These are phyloP conservation scores for Rhodomyrtus psidioides DNA, from an alignment of 441 rosid species.

Conservation along the genomic window DNA sequence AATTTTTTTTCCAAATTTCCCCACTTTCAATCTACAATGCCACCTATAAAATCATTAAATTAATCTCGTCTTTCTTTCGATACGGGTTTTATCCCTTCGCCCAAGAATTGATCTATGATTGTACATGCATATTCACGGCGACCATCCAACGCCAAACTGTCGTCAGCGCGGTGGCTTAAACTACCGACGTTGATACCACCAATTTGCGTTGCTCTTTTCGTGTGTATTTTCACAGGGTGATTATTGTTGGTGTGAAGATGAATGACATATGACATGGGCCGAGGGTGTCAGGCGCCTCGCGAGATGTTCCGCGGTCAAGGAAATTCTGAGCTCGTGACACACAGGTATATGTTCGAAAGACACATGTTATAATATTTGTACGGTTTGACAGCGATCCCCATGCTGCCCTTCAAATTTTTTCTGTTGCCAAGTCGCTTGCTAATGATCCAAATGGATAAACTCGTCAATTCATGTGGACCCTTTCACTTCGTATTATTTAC, in stretches of 20 bases:
- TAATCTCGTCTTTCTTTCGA: neutral
- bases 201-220: neutral
- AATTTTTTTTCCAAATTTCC: no score
- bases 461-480: neutral
- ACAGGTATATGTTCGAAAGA: neutral
- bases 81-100: neutral
- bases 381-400: neutral
- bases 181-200: fast-evolving
- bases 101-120: neutral
- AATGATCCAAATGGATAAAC: neutral
- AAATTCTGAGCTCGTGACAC: no score
- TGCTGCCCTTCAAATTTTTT: neutral
- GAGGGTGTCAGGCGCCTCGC: no score
- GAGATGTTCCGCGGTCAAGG: no score
- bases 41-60: neutral
- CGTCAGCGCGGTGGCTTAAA: fast-evolving
- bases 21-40: neutral
- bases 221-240: neutral
- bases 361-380: fast-evolving
- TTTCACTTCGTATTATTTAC: neutral
- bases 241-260: neutral
- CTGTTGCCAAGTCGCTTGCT: fast-evolving
- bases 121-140: fast-evolving
- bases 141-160: neutral
- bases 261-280: no score